These are phyloP conservation scores for Garcia nutans DNA, from an alignment of 345 rosid species.

Conservation along the genomic window DNA sequence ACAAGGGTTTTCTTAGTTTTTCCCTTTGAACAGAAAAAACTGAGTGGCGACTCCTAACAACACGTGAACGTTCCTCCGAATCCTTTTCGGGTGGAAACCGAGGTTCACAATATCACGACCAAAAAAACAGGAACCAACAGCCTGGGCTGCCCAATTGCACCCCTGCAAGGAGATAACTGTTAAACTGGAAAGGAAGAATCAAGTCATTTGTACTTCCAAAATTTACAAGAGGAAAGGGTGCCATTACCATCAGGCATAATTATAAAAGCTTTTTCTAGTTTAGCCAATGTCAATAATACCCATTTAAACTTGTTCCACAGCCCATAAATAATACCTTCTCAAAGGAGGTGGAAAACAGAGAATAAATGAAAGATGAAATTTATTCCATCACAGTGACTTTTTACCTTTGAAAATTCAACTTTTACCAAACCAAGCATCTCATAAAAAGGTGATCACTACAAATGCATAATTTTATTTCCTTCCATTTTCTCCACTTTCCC, in stretches of 20 bases:
- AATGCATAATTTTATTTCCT: too few relatives aligned
- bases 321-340: neutral
- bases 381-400: too few relatives aligned
- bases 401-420: too few relatives aligned
- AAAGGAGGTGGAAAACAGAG: neutral
- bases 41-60: too few relatives aligned
- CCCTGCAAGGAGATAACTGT: slow-evolving; percentile 47
- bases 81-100: too few relatives aligned
- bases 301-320: neutral
- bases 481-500: too few relatives aligned
- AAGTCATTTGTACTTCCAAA: slow-evolving; percentile 3
- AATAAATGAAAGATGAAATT: too few relatives aligned
- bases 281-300: neutral
- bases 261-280: neutral
- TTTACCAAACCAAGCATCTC: too few relatives aligned
- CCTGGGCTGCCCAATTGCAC: slow-evolving; percentile 85
- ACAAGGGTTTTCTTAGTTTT: too few relatives aligned
- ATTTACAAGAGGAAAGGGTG: neutral
- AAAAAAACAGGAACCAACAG: slow-evolving; percentile 78
- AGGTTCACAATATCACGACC: slow-evolving; percentile 96
- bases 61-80: too few relatives aligned
- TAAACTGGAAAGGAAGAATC: slow-evolving; percentile 11
- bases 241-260: neutral
- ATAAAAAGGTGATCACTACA: too few relatives aligned
- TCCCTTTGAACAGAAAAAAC: too few relatives aligned